These are phyloP conservation scores for Mrakia blollopis DNA, from an alignment of 768 basidiomycete genomes.

Conservation along the genomic window DNA sequence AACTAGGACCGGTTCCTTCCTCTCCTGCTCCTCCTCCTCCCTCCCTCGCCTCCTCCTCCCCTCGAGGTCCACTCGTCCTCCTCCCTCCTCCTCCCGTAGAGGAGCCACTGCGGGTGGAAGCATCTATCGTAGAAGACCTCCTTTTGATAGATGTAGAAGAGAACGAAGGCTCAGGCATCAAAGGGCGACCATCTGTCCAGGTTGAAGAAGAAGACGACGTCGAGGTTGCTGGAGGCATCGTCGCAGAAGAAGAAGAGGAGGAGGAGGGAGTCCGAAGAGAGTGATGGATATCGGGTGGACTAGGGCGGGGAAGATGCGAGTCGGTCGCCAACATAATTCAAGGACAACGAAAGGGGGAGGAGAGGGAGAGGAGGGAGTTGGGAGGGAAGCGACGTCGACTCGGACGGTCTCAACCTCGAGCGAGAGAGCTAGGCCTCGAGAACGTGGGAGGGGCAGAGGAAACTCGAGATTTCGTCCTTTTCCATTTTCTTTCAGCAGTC, in stretches of 20 bases:
- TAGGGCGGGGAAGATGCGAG: not conserved
- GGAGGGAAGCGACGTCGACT: not conserved
- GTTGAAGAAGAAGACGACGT: not conserved
- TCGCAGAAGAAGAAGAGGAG: too few relatives aligned
- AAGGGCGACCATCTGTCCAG: not conserved
- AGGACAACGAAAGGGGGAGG: not conserved
- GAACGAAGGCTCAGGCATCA: not conserved
- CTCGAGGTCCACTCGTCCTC: not conserved
- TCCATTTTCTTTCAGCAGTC: too few relatives aligned
- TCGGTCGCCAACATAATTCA: slow-evolving; percentile 15
- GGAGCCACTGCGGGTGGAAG: not conserved
- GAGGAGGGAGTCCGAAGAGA: not conserved
- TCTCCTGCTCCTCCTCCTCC: not conserved
- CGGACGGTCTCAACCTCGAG: too few relatives aligned
- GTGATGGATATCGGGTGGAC: not conserved
- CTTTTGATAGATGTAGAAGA: not conserved
- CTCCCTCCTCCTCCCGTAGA: not conserved
- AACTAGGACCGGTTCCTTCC: not conserved
- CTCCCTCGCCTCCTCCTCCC: not conserved
- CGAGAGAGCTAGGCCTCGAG: not conserved
- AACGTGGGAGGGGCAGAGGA: not conserved
- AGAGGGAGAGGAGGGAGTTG: not conserved
- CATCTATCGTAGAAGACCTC: not conserved
- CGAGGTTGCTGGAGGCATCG: too few relatives aligned
- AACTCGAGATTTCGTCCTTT: not conserved